Conservation (phyloP, 371 early-diverging fungal genomes). For the Saksenaea oblongispora region DNA sequence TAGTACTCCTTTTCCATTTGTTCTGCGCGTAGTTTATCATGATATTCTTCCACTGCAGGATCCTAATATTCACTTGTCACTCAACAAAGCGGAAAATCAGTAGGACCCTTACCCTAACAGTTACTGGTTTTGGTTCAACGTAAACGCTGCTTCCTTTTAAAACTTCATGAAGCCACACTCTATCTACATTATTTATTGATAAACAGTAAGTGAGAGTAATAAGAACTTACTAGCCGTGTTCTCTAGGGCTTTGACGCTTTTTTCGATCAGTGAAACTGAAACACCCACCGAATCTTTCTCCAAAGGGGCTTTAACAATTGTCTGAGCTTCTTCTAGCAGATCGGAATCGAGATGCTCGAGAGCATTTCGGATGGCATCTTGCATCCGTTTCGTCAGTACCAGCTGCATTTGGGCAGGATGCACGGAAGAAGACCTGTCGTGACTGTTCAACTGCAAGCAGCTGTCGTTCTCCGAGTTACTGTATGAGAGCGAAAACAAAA, state of each 20-base stretch:
- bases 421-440: neutral
- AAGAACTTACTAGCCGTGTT: neutral
- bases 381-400: conserved; percentile 26
- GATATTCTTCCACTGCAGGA: conserved; percentile 32
- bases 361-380: conserved; percentile 16
- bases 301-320: conserved; percentile 10
- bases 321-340: conserved; percentile 25
- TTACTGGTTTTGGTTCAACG: conserved; percentile 26
- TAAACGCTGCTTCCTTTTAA: conserved; percentile 32
- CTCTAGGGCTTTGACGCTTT: conserved; percentile 10
- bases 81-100: neutral
- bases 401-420: conserved; percentile 22
- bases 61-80: conserved; percentile 16
- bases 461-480: neutral
- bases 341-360: conserved; percentile 13
- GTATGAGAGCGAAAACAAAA: too few relatives aligned
- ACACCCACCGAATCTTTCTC: conserved; percentile 12
- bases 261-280: conserved; percentile 25
- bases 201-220: neutral
- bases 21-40: conserved; percentile 32
- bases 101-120: neutral
- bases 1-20: conserved; percentile 36
- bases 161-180: conserved; percentile 37
- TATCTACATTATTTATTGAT: conserved; percentile 2
- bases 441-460: neutral